A percentile compares a stretch with the other conserved stretches of the same genome.
Conservation (phyloP, 129 eudicot genomes). For the Centaurea solstitialis region DNA sequence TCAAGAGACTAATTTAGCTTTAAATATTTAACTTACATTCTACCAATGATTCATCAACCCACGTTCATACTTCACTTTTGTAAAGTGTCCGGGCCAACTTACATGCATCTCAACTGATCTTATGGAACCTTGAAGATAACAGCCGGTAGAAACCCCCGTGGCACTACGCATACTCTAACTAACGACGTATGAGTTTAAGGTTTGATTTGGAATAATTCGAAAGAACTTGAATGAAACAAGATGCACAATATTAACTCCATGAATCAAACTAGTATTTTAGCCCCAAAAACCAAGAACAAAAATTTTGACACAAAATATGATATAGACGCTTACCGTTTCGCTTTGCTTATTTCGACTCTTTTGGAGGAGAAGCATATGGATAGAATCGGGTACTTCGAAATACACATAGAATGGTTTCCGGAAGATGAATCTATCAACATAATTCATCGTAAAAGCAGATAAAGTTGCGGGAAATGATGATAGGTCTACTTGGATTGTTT, state of each 20-base stretch:
- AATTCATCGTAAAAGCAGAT: not conserved
- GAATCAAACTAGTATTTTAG: not conserved
- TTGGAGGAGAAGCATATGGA: not conserved
- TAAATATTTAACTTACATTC: too few relatives aligned
- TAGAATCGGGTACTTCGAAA: not conserved
- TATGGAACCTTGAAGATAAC: not conserved
- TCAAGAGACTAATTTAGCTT: too few relatives aligned
- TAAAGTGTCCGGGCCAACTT: not conserved
- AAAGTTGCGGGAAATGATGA: not conserved
- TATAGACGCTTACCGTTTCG: conserved; percentile 1
- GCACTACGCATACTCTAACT: not conserved
- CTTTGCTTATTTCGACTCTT: conserved; percentile 1
- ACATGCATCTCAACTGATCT: not conserved
- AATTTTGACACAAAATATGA: not conserved
- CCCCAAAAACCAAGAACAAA: not conserved
- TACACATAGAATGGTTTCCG: conserved; percentile 17
- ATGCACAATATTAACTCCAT: not conserved
- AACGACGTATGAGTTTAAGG: not conserved
- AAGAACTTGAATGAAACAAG: not conserved
- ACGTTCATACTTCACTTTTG: too few relatives aligned
- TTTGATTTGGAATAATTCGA: too few relatives aligned
- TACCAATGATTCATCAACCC: too few relatives aligned
- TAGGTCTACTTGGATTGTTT: conserved; percentile 25
- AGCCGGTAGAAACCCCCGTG: not conserved
- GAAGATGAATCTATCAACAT: not conserved